A percentile compares a stretch with the other conserved stretches of the same genome.
Conservation (phyloP, 164 flowering plant genomes). For the Aristolochia fimbriata region DNA sequence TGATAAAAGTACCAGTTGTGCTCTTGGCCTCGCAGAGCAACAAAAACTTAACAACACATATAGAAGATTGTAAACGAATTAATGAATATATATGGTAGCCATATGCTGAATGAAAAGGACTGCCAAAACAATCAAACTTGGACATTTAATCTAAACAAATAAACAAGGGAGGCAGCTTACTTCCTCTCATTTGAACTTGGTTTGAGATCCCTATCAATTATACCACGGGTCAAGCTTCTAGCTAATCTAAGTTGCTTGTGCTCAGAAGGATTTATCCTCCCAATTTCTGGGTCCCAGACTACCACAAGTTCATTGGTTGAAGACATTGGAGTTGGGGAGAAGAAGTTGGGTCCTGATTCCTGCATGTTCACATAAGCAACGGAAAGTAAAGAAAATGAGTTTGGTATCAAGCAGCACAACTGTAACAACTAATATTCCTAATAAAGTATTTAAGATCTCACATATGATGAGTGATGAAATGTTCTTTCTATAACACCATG, state of each 20-base stretch:
- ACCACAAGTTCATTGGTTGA: conserved; percentile 90
- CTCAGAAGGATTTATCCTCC: conserved; percentile 91
- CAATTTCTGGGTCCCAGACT: conserved; percentile 98
- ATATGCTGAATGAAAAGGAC: no score
- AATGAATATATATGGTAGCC: no score
- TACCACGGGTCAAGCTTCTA: conserved; percentile 89
- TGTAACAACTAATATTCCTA: no score
- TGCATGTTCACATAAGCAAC: conserved; percentile 16
- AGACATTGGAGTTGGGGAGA: conserved; percentile 76
- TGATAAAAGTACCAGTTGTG: no score
- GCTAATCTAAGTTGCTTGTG: conserved; percentile 97
- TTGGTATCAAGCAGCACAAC: no score
- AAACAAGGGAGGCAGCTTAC: conserved; percentile 33
- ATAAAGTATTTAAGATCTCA: no score
- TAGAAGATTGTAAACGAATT: no score
- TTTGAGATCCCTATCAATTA: conserved; percentile 93
- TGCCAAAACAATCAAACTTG: neutral
- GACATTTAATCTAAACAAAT: neutral
- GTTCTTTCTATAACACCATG: no score
- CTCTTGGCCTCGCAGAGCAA: no score
- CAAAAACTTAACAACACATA: no score
- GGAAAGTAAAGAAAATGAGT: no score
- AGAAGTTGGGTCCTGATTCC: conserved; percentile 94
- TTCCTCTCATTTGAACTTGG: conserved; percentile 87
- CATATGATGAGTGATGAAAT: no score